Base-by-base conservation (phyloP, 306 rosid genomes). In the Citrullus colocynthis region DNA sequence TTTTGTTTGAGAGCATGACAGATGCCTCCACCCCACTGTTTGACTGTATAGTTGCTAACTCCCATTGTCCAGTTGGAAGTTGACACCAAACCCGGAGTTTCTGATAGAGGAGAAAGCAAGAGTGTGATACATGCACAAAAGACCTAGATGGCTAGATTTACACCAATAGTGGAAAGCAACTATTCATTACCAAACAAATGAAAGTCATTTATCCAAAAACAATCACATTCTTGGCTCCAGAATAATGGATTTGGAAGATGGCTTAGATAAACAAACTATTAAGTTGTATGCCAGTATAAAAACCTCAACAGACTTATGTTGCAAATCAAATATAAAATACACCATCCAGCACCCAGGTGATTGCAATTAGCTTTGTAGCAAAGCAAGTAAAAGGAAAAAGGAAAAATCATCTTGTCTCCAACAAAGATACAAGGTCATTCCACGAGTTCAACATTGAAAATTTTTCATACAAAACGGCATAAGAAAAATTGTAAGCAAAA, bases 11-110 rank as follows among this genome's bases (percentile, higher is more conserved):
- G 74, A 91, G 90, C 20, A 88, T 86, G 85, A 96, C 91, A 78
- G 72, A 69, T 80, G 98, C 94, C 59, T 80, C 85, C 58, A 86
- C 91, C 81, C 91, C 98, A 8, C 88, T 79, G 70, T 86, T 88
- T 74, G 99, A 91, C 77, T 88, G 97, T 84, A 96, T 88, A 14
- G 54, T 87, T 85, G 98, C 99, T 0, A 83, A 87, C 74, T 80
- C 97, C 99, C 97, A 93, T 34, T 80, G 88, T 62, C 96, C 90
- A 76, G 51, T 86, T 41, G 90, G 90, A 57, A 83, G 91, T 83
- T 78, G 85, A 88, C 98, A 91, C 99, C 99, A 96, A 75, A 96
- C 96, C 80, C 78, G 85, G 74, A 92, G 98, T 90, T 91, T 93
- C 99, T 96, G 91, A 78, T 34, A 76, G 76, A 82, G 83, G 79